Percentiles rank a stretch among this genome's conserved stretches.
Evolutionary conservation across 139 green algal genomes (phyloP).

Genomic region (Deuterostichococcus epilithicus): DNA sequence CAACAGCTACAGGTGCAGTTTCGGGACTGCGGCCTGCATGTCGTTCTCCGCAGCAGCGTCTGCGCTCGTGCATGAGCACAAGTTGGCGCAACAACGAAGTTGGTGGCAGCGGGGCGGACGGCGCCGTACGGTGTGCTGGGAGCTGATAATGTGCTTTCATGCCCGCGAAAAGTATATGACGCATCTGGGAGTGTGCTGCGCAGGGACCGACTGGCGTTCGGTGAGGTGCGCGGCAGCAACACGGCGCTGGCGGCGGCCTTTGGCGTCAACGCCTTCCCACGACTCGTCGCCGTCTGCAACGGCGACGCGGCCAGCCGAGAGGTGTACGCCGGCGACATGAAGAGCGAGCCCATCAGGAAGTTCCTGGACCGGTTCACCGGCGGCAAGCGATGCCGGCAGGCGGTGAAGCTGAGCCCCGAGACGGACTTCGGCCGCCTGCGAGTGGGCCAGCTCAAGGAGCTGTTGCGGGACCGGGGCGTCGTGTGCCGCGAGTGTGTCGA

Average conservation of each 20-base stretch:
- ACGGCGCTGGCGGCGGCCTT: constrained; percentile 19
- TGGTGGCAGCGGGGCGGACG: background rate
- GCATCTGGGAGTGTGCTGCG: constrained; percentile 16
- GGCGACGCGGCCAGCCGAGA: constrained; percentile 51
- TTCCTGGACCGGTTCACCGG: constrained; percentile 57
- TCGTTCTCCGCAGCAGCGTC: background rate
- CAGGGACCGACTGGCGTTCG: constrained; percentile 52
- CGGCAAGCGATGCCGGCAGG: constrained; percentile 53
- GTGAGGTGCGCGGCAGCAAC: constrained; percentile 29
- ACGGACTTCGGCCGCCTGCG: constrained; percentile 61
- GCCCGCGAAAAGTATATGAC: too few species aligned
- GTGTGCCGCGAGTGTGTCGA: constrained; percentile 67
- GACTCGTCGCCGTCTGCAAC: constrained; percentile 68
- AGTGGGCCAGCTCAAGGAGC: constrained; percentile 65
- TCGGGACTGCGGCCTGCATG: constrained; percentile 7
- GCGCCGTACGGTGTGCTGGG: constrained; percentile 53
- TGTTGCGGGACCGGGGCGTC: constrained; percentile 50
- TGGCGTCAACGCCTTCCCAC: constrained; percentile 25
- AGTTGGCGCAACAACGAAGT: background rate
- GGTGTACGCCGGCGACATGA: constrained; percentile 49
- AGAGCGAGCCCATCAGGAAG: constrained; percentile 49
- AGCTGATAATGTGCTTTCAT: too few species aligned
- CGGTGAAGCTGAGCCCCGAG: constrained; percentile 12
- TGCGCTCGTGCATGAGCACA: too few species aligned
- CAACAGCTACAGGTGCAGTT: background rate